Conservation (phyloP, 2,329 filamentous ascomycete species). For the Phialemonium atrogriseum region DNA sequence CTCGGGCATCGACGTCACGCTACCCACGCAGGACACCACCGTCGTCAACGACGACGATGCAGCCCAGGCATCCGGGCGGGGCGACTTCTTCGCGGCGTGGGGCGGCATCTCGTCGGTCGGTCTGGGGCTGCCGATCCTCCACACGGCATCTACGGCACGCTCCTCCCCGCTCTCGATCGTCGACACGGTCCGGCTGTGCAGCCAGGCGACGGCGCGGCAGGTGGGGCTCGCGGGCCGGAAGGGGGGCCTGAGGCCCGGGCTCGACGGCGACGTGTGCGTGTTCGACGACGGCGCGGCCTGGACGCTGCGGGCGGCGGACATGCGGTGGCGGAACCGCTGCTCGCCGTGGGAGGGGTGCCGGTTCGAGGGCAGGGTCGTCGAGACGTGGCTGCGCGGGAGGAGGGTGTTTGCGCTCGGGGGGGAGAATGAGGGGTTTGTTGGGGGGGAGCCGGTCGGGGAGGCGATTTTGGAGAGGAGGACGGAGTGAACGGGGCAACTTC, state of each 20-base stretch:
- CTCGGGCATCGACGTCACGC: conserved; percentile 43
- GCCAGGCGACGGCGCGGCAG: conserved; percentile 77
- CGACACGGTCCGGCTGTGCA: conserved; percentile 81
- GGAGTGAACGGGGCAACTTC: conserved; percentile 23
- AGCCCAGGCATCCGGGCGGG: conserved; percentile 26
- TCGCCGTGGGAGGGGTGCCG: conserved; percentile 79
- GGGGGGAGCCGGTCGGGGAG: conserved; percentile 37
- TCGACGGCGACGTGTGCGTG: conserved; percentile 85
- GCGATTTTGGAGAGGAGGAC: conserved; percentile 53
- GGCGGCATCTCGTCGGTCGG: conserved; percentile 93
- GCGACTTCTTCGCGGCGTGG: conserved; percentile 95
- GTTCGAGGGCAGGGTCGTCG: conserved; percentile 68
- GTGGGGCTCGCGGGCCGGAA: conserved; percentile 77
- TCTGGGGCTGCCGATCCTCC: conserved; percentile 81
- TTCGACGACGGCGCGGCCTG: conserved; percentile 83
- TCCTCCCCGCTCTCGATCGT: conserved; percentile 49
- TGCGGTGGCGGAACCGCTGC: conserved; percentile 93
- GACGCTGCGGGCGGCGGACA: conserved; percentile 63
- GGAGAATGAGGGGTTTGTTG: conserved; percentile 39
- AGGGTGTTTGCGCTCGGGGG: conserved; percentile 66
- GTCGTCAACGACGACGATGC: conserved; percentile 22
- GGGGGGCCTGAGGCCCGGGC: conserved; percentile 70
- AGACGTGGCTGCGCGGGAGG: conserved; percentile 77
- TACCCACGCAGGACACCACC: conserved; percentile 18
- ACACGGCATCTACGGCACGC: conserved; percentile 64